Evolutionary conservation across 2,329 filamentous ascomycete species (phyloP).

Genomic region (Neobulgaria alba): DNA sequence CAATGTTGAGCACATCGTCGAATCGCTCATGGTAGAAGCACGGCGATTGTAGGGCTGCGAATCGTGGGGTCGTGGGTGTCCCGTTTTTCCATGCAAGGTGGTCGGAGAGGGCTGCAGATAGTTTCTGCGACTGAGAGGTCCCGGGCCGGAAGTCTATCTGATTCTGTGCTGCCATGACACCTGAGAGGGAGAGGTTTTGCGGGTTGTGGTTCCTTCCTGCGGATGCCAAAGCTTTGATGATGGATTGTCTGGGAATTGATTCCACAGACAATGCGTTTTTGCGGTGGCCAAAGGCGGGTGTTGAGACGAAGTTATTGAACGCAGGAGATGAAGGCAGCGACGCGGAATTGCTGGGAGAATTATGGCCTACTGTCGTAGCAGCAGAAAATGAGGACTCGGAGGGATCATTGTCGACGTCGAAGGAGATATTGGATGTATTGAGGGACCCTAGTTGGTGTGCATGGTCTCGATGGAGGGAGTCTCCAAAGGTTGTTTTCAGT

Average conservation of each 20-base stretch:
- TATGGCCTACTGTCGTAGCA: slow-evolving; percentile 24
- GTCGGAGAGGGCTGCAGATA: slow-evolving; percentile 50
- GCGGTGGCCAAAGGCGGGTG: slow-evolving; percentile 19
- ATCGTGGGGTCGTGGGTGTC: slow-evolving; percentile 33
- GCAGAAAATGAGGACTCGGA: slow-evolving; percentile 22
- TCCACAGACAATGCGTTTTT: slow-evolving; percentile 30
- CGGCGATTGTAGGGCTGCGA: slow-evolving; percentile 74
- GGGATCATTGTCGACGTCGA: slow-evolving; percentile 23
- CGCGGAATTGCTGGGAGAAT: slow-evolving; percentile 17
- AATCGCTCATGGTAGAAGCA: slow-evolving; percentile 98
- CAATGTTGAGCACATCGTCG: slow-evolving; percentile 90
- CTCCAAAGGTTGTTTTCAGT: slow-evolving; percentile 28
- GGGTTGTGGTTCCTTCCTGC: slow-evolving; percentile 51
- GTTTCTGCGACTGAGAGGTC: slow-evolving; percentile 42
- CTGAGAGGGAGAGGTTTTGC: slow-evolving; percentile 37
- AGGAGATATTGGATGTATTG: slow-evolving; percentile 28
- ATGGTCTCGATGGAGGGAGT: slow-evolving; percentile 35
- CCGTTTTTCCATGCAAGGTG: slow-evolving; percentile 32
- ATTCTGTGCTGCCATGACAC: slow-evolving; percentile 44
- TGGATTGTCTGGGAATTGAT: slow-evolving; percentile 63
- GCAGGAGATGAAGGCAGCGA: slow-evolving; percentile 24
- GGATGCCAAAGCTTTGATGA: slow-evolving; percentile 74
- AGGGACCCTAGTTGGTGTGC: slow-evolving; percentile 34
- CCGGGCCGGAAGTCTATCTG: slow-evolving; percentile 19
- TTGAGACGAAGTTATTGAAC: slow-evolving; percentile 14